phyloP scores from a whole-genome alignment of 139 green algal species.

The Tetraselmis chui region DNA sequence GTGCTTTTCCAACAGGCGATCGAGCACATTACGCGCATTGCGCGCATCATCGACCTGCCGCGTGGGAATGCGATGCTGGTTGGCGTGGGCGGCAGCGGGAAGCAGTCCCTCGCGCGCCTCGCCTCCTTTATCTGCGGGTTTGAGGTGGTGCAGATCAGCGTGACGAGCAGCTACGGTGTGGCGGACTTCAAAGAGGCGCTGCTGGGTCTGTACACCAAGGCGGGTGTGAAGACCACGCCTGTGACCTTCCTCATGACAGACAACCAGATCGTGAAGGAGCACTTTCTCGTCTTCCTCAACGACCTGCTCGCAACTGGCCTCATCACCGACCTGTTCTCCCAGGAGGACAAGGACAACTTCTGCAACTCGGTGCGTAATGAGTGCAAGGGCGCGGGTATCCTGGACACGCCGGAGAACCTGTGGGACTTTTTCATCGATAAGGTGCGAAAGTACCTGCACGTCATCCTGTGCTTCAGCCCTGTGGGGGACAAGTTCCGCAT shows the following conservation, averaged over 20 bases:
- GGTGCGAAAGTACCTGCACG: conserved; percentile 67
- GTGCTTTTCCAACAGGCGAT: conserved; percentile 69
- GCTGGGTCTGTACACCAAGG: conserved; percentile 65
- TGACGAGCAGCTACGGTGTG: conserved; percentile 68
- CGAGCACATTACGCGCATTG: conserved; percentile 54
- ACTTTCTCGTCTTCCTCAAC: conserved; percentile 86
- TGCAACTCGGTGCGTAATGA: conserved; percentile 78
- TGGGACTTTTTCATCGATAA: conserved; percentile 90
- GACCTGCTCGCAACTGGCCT: conserved; percentile 80
- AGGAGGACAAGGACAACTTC: conserved; percentile 76
- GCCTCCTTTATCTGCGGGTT: conserved; percentile 73
- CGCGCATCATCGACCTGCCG: conserved; percentile 70
- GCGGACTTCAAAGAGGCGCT: conserved; percentile 81
- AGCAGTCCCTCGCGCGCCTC: conserved; percentile 68
- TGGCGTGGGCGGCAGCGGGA: conserved; percentile 70
- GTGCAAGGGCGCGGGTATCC: conserved; percentile 64
- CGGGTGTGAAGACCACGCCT: conserved; percentile 56
- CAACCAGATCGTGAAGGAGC: conserved; percentile 82
- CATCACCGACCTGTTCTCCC: conserved; percentile 67
- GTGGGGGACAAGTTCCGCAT: conserved; percentile 87
- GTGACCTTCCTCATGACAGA: conserved; percentile 84
- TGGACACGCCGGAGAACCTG: conserved; percentile 74
- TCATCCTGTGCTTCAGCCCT: conserved; percentile 85
- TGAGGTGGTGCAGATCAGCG: conserved; percentile 75
- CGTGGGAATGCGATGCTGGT: conserved; percentile 82